Conservation (phyloP, 108 stramenopile genomes). For the Cyclostephanos invisitatus region DNA sequence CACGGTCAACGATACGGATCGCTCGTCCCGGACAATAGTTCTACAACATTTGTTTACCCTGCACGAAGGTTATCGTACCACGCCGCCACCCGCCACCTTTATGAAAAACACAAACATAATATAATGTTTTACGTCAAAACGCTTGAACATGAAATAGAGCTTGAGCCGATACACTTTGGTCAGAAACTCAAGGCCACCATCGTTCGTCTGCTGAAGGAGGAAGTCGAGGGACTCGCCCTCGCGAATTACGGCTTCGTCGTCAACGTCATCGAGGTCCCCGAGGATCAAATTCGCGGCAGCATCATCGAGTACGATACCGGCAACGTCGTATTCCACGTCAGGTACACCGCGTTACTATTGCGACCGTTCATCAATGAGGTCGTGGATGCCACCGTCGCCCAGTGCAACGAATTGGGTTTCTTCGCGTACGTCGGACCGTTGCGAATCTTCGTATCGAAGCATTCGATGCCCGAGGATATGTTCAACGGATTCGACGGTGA, state of each 20-base stretch:
- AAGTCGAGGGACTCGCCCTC: constrained; percentile 90
- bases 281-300: constrained; percentile 90
- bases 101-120: too few relatives aligned
- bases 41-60: background rate
- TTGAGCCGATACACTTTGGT: constrained; percentile 85
- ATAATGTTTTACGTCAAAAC: constrained; percentile 90
- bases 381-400: constrained; percentile 88
- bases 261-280: constrained; percentile 89
- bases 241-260: constrained; percentile 94
- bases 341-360: constrained; percentile 87
- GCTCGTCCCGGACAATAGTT: background rate
- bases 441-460: constrained; percentile 91
- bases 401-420: constrained; percentile 90
- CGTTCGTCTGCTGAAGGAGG: constrained; percentile 83
- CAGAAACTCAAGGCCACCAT: constrained; percentile 84
- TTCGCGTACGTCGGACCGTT: constrained; percentile 92
- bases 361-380: constrained; percentile 93
- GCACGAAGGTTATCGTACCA: background rate
- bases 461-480: constrained; percentile 95
- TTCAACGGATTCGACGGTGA: constrained; percentile 90
- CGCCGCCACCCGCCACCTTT: too few relatives aligned
- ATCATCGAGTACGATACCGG: constrained; percentile 94
- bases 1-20: background rate
- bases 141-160: constrained; percentile 85
- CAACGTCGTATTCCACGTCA: constrained; percentile 86